phyloP scores from a whole-genome alignment of 2,329 filamentous ascomycete genomes.

The Ophiocordyceps camponoti-leonardi region DNA sequence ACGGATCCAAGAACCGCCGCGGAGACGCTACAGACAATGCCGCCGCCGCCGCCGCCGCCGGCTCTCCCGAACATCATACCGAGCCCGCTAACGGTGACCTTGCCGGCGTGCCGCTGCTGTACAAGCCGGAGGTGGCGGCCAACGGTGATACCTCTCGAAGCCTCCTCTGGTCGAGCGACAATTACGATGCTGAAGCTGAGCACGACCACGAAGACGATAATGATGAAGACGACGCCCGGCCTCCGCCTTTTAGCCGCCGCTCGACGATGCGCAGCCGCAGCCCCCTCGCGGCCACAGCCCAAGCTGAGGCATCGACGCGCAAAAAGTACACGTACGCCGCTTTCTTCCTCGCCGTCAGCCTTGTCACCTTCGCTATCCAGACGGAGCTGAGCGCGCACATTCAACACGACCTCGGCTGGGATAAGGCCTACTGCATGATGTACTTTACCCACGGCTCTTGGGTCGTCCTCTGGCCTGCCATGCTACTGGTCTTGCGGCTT shows the following conservation, averaged over 20 bases:
- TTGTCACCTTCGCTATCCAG: slow-evolving; percentile 82
- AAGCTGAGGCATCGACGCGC: slow-evolving; percentile 32
- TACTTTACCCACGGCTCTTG: slow-evolving; percentile 94
- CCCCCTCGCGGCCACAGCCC: slow-evolving; percentile 32
- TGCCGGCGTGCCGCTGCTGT: slow-evolving; percentile 6
- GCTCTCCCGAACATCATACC: neutral
- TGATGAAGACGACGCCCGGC: slow-evolving; percentile 6
- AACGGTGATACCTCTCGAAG: slow-evolving; percentile 10
- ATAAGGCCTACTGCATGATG: slow-evolving; percentile 99
- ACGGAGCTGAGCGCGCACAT: slow-evolving; percentile 94
- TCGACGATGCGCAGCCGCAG: slow-evolving; percentile 64
- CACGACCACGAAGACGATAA: slow-evolving; percentile 6
- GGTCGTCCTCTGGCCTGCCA: slow-evolving; percentile 73
- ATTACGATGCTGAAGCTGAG: neutral
- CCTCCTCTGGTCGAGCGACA: slow-evolving; percentile 3
- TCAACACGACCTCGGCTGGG: slow-evolving; percentile 80
- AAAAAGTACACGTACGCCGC: slow-evolving; percentile 78
- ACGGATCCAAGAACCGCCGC: neutral
- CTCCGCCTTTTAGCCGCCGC: slow-evolving; percentile 18
- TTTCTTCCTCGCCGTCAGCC: slow-evolving; percentile 65
- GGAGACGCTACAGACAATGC: neutral
- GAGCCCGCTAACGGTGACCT: neutral
- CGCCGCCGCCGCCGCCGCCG: neutral
- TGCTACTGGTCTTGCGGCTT: slow-evolving; percentile 63
- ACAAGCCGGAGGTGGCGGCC: slow-evolving; percentile 5